Base-by-base conservation (phyloP, 2,329 filamentous ascomycete species). In the Hymenoscyphus scutula region DNA sequence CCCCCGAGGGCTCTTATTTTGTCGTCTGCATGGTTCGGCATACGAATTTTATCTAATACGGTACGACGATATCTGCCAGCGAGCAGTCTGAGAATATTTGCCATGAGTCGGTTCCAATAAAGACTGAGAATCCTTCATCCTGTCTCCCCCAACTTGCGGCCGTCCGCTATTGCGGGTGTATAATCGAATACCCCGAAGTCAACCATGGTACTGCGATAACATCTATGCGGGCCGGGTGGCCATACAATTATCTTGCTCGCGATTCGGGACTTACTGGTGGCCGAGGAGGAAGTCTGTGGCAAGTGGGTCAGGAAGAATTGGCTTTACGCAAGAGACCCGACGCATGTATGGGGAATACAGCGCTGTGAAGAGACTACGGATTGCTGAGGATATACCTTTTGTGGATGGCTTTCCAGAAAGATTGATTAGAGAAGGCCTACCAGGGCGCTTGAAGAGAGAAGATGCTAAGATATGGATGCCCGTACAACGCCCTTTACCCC, bases 161-260 rank as follows among this genome's bases (percentile, higher is more conserved):
- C 71, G 74, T 72, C 75, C 77, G 74, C 76, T 74, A 62, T 74
- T 73, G 77, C 77, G 77, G 76, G 75, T 76, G 74, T 74, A 76
- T 74, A 72, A 73, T 72, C 75, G 74, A 74, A 77, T 77, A 77
- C 75, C 73, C 71, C 72, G 70, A 72, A 76, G 73, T 71, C 64
- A 63, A 65, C 61, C 60, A 79, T 79, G 77, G 75, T 73, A 63
- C 63, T 71, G 58, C 74, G 75, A 74, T 79, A 77, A 74, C 76
- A 73, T 65, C 30, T 56, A 53, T 64, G 75, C 56, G 68, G 77
- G 77, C 77, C 76, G 77, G 76, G 77, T 74, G 75, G 77, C 76
- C 76, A 75, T 51, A 58, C 60, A 62, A 37, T 65, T 53, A 34
- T 63, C 65, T 34, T 68, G 62, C 29, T 62, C 61, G 38, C 62